Evolutionary conservation across 1,284 basidiomycete species (phyloP).

Genomic region (Tranzscheliella williamsii): DNA sequence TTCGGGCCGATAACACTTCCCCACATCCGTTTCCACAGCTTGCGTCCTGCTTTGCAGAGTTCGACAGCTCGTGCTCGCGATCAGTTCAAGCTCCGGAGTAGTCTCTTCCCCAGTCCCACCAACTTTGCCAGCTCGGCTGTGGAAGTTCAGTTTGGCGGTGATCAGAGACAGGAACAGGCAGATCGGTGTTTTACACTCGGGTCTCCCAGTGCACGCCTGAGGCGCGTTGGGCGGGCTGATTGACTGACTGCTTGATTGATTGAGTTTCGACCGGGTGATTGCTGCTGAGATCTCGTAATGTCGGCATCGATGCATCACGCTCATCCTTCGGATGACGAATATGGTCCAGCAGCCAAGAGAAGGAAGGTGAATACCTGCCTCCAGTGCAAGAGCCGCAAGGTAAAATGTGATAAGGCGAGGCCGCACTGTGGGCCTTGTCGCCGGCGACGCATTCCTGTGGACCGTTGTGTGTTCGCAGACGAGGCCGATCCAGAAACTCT

Average conservation of each 20-base stretch:
- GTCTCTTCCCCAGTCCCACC: too few species aligned
- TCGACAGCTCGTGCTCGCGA: not conserved
- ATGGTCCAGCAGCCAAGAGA: slow-evolving; percentile 30
- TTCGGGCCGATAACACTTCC: not conserved
- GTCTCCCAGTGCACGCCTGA: too few species aligned
- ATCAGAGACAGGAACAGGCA: too few species aligned
- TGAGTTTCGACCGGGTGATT: too few species aligned
- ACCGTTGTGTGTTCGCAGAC: slow-evolving; percentile 49
- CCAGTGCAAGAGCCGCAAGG: slow-evolving; percentile 54
- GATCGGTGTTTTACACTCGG: too few species aligned
- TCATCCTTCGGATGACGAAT: slow-evolving; percentile 25
- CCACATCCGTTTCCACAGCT: too few species aligned
- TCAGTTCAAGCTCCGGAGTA: too few species aligned
- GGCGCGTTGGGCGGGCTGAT: too few species aligned
- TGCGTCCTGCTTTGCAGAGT: not conserved
- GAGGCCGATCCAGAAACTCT: slow-evolving; percentile 38
- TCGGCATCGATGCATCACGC: slow-evolving; percentile 28
- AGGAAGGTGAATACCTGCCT: slow-evolving; percentile 58
- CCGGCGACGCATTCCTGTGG: slow-evolving; percentile 47
- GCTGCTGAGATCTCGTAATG: too few species aligned
- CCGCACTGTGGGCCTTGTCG: slow-evolving; percentile 55
- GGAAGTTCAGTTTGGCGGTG: too few species aligned
- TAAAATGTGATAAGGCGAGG: slow-evolving; percentile 54
- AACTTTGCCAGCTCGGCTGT: too few species aligned
- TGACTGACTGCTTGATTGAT: too few species aligned